These are phyloP conservation scores for Albatrellus sp. DNA, from an alignment of 1,284 basidiomycete species.

Conservation along the genomic window DNA sequence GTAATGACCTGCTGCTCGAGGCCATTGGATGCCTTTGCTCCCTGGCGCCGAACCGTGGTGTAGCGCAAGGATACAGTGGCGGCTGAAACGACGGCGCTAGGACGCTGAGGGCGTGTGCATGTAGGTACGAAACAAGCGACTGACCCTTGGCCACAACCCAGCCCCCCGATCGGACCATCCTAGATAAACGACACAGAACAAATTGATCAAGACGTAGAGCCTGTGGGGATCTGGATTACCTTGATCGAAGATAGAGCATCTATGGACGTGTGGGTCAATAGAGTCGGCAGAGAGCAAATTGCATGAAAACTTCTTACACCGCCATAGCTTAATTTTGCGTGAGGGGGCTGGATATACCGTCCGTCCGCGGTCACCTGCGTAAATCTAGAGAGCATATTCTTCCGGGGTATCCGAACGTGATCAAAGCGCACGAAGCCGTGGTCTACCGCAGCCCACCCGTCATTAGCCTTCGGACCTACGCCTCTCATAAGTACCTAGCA, in stretches of 20 bases:
- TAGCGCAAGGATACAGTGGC: slow-evolving; percentile 68
- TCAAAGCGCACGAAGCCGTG: slow-evolving; percentile 66
- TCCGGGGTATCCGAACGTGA: slow-evolving; percentile 60
- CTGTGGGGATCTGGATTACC: slow-evolving; percentile 21
- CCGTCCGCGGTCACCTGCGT: slow-evolving; percentile 60
- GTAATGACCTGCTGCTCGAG: slow-evolving; percentile 55
- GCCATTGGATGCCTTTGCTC: slow-evolving; percentile 35
- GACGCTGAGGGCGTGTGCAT: not conserved
- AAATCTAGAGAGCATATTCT: slow-evolving; percentile 68
- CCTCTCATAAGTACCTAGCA: too few relatives aligned
- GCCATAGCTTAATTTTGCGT: slow-evolving; percentile 67
- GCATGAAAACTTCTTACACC: slow-evolving; percentile 35
- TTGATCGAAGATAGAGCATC: slow-evolving; percentile 63
- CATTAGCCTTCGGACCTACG: slow-evolving; percentile 52
- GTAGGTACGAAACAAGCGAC: not conserved
- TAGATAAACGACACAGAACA: slow-evolving; percentile 12
- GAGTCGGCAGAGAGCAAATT: slow-evolving; percentile 1
- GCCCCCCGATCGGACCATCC: slow-evolving; percentile 49
- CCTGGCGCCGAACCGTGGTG: slow-evolving; percentile 62
- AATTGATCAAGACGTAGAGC: not conserved
- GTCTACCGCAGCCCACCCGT: slow-evolving; percentile 43
- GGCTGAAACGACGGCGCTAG: slow-evolving; percentile 23
- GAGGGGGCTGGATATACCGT: slow-evolving; percentile 56
- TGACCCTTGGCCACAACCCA: slow-evolving; percentile 50
- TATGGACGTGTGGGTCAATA: slow-evolving; percentile 13